Evolutionary conservation across 805 yeast species (phyloP).

Genomic region (Cyberlindnera samutprakarnensis): DNA sequence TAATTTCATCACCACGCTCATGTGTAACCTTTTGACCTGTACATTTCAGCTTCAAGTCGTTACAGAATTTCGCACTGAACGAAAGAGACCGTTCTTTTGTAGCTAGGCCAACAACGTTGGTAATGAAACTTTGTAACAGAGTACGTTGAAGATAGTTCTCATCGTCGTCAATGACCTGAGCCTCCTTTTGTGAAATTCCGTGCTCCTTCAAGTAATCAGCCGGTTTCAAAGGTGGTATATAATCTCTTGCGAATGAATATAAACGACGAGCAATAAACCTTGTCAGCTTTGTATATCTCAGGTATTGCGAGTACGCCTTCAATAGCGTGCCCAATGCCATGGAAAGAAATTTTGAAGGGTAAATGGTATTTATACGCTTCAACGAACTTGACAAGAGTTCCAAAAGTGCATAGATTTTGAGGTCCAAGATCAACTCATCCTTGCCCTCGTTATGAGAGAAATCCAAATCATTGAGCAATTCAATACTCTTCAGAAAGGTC

Average conservation of each 20-base stretch:
- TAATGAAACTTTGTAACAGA: conserved; percentile 53
- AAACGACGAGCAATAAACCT: conserved; percentile 52
- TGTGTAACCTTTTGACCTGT: conserved; percentile 6
- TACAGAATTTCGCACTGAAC: conserved; percentile 9
- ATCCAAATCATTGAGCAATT: conserved; percentile 40
- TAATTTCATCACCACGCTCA: conserved; percentile 11
- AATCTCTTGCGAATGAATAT: conserved; percentile 56
- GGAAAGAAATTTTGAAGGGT: conserved; percentile 74
- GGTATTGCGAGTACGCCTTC: conserved; percentile 40
- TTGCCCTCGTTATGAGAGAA: conserved; percentile 4
- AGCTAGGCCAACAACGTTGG: conserved; percentile 39
- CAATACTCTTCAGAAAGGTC: conserved; percentile 63
- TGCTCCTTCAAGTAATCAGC: conserved; percentile 26
- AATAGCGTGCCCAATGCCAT: conserved; percentile 57
- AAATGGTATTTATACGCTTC: conserved; percentile 54
- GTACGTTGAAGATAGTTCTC: conserved; percentile 60
- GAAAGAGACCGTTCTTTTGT: conserved; percentile 14
- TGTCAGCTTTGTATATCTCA: conserved; percentile 25
- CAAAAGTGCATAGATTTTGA: conserved; percentile 57
- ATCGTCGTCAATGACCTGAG: conserved; percentile 38
- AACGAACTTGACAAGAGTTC: conserved; percentile 58
- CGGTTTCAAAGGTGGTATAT: conserved; percentile 39
- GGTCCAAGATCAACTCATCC: conserved; percentile 15
- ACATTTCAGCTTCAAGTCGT: conserved; percentile 9
- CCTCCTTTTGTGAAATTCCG: conserved; percentile 26